Evolutionary conservation across 1,284 basidiomycete genomes (phyloP), one percentile per base, ranked within the genome.

Genomic region (Ganoderma lingzhi): DNA sequence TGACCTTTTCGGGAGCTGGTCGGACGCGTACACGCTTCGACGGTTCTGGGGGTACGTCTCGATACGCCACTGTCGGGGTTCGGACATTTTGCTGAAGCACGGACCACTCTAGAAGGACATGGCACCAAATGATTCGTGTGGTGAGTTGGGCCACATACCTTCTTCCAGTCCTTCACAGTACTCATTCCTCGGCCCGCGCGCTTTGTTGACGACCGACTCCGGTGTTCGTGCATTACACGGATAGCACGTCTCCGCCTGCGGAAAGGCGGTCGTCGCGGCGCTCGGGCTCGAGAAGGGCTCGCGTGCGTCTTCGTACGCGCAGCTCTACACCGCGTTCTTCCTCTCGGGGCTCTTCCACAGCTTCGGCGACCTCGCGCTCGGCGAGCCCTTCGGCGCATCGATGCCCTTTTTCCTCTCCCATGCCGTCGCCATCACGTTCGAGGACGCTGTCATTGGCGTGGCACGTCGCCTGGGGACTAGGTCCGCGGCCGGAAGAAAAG

Each of bases 21-120:
- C 70, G 3, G 80, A 81, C 45, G 77, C 80, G 1, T 82, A 81
- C 67, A 82, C 81, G 6, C 67, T 83, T 3, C 75, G 81, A 30
- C 75, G 76, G 10, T 76, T 81, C 58, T 83, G 82, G 82, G 79
- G 81, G 82, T 82, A 4, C 4, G 48, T 51, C 23, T 10, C 2
- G 51, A 2, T 53, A n/a, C 4, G 5, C 8, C 12, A 4, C 14
- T 23, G 9, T 37, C 19, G 9, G 44, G n/a, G 23, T 19, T 15
- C 14, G 17, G 6, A 28, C 14, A n/a, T 6, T 23, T n/a, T 41
- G 53, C 32, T n/a, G 32, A 51, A 19, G 15, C 30, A 59, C n/a
- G 12, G n/a, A 8, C 41, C 41, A 12, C 42, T 2, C 62, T 64
- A 80, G 81, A 62, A 77, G 76, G 60, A 75, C 75, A 17, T 80